Evolutionary conservation across 495 filamentous ascomycete genomes (phyloP).

Genomic region (Penicillium bovifimosum): DNA sequence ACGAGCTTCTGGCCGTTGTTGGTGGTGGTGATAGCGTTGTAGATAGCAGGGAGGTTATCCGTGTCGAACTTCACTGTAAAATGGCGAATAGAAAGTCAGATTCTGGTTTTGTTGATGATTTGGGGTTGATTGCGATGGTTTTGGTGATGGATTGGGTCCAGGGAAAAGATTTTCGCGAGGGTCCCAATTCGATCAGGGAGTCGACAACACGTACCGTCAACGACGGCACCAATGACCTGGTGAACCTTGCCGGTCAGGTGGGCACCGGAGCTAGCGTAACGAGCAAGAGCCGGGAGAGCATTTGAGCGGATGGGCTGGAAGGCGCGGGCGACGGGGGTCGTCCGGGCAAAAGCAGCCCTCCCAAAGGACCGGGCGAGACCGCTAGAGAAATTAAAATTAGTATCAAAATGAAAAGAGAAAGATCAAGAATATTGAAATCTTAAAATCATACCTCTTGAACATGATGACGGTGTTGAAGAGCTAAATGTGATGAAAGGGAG

Average conservation of each 20-base stretch:
- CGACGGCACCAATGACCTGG: slow-evolving; percentile 73
- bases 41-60: slow-evolving; percentile 91
- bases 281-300: slow-evolving; percentile 56
- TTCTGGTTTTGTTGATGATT: slow-evolving; percentile 21
- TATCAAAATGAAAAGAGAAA: slow-evolving; percentile 38
- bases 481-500: slow-evolving; percentile 37
- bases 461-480: slow-evolving; percentile 60
- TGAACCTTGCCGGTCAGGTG: slow-evolving; percentile 74
- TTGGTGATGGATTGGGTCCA: slow-evolving; percentile 30
- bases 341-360: slow-evolving; percentile 69
- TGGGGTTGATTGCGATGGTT: slow-evolving; percentile 34
- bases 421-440: slow-evolving; percentile 35
- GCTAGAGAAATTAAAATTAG: slow-evolving; percentile 43
- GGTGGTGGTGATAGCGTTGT: slow-evolving; percentile 87
- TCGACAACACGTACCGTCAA: slow-evolving; percentile 53
- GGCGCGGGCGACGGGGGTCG: slow-evolving; percentile 60
- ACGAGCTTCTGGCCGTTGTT: slow-evolving; percentile 94
- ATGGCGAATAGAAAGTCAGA: slow-evolving; percentile 38
- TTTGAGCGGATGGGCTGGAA: slow-evolving; percentile 58
- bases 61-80: slow-evolving; percentile 84
- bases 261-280: slow-evolving; percentile 65
- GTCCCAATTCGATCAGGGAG: slow-evolving; percentile 24
- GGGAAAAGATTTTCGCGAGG: slow-evolving; percentile 46
- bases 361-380: slow-evolving; percentile 74
- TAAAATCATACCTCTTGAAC: slow-evolving; percentile 75